Evolutionary conservation across 2,329 filamentous ascomycete genomes (phyloP), one percentile per base, ranked within the genome.

Genomic region (Arachnomyces sp.): DNA sequence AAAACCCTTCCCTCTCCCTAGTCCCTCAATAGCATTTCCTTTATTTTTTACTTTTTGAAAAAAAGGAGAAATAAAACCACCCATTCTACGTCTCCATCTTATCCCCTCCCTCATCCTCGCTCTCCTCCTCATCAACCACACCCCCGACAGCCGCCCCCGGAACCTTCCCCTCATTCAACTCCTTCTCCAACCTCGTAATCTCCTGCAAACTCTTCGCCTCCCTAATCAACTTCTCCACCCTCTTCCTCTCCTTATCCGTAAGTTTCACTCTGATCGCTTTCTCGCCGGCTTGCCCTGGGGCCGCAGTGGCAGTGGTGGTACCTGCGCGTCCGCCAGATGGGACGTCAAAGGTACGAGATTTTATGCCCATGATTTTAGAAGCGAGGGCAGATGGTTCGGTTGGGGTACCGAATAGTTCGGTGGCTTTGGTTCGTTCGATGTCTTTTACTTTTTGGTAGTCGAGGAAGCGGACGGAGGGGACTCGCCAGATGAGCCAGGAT

Each of bases 381-480:
- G 90, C 89, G 28, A 94, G 72, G 8, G 84, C 81, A 0, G 88
- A 87, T 1, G 90, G 92, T 58, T 84, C 78, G 38, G 84, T 77
- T 3, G 44, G 45, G 3, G 84, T 86, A 38, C 93, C 93, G 56
- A 96, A 96, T 2, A 98, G 72, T 62, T 90, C 83, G 13, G 67
- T 72, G 0, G 87, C 87, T 52, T 80, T 77, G 48, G 77, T 68
- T 33, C 89, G 79, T 72, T 98, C 92, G 0, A 75, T 80, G 48
- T 92, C 79, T 65, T 87, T 93, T 36, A 98, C 88, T 66, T 94
- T 95, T 52, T 80, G 75, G 61, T 87, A 95, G 66, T 98, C 92
- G 36, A 98, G 74, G 65, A 95, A 96, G 33, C 90, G 82, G 32
- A 98, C 80, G 3, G 74, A 75, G 1, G 87, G 88, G 59, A 84